phyloP scores from a whole-genome alignment of 139 green algal species.

The Haematococcus sp. region DNA sequence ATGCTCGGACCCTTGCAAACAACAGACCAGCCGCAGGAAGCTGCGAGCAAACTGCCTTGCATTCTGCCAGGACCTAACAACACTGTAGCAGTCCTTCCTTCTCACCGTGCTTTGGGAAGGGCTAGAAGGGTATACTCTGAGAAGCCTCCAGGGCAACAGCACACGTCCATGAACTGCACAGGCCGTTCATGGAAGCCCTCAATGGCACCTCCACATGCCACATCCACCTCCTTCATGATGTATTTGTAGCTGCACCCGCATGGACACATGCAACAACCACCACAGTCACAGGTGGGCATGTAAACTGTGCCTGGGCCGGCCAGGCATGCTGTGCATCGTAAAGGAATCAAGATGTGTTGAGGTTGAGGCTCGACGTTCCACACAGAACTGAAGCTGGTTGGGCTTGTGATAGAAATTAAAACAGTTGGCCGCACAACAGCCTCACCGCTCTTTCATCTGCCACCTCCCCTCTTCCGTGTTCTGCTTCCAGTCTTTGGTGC shows the following conservation, averaged over 20 bases:
- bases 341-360: no score
- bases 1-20: no score
- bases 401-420: no score
- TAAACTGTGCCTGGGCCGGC: background rate
- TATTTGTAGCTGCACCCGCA: slow-evolving; percentile 9
- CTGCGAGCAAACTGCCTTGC: no score
- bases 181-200: background rate
- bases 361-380: no score
- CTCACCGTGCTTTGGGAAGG: background rate
- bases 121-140: slow-evolving; percentile 12
- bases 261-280: no score
- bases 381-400: no score
- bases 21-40: no score
- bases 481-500: slow-evolving; percentile 6
- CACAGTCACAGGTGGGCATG: no score
- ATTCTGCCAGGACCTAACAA: background rate
- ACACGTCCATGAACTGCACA: slow-evolving; percentile 46
- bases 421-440: no score
- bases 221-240: slow-evolving; percentile 39
- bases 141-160: slow-evolving; percentile 41
- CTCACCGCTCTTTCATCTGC: slow-evolving; percentile 9
- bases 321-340: background rate
- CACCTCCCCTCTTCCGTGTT: background rate
- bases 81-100: no score
- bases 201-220: slow-evolving; percentile 16